Evolutionary conservation across 106 monocot genomes (phyloP), one percentile per base, ranked within the genome.

Genomic region (Amphibolis antarctica): DNA sequence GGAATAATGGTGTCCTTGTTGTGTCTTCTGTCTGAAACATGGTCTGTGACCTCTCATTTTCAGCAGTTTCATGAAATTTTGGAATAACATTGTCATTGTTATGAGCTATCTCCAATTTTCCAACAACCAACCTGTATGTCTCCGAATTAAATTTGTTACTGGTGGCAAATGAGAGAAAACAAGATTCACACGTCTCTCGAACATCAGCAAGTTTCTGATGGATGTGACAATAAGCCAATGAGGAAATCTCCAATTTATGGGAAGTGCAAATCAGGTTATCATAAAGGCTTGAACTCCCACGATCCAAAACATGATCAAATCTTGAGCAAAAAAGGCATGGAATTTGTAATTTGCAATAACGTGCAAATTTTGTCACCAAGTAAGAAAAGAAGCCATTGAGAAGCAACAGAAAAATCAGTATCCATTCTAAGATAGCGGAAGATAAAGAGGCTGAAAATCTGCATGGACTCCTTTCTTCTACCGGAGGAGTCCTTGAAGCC

Each of bases 251-350:
- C 51, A 67, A 61, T 68, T 82, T 90, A 66, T 98, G 96, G 9
- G 62, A n/a, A 17, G 74, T 45, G 36, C 96, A 98, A 42, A 90
- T 73, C 30, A 90, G 75, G 44, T 82, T 63, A 46, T 58, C 60
- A 25, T 79, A 89, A 51, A 90, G 81, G 2, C 62, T 69, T 29
- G 76, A 69, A 47, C 66, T 71, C 53, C 84, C 83, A 58, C 66
- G 44, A 21, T 83, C 86, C 60, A 96, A 23, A n/a, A 89, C 45
- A 62, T 82, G 82, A 65, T 87, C 84, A 4, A 98, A 72, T 65
- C 82, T 86, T 25, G 96, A 87, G 76, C 96, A 98, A 14, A 90
- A 56, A 17, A 85, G 68, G 42, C 96, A 98, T 20, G 96, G 96
- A 4, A 65, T 70, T 59, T 78, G 89, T 60, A 98, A 73, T 67